Evolutionary conservation across 768 basidiomycete genomes (phyloP).

Genomic region (Russula emetica): DNA sequence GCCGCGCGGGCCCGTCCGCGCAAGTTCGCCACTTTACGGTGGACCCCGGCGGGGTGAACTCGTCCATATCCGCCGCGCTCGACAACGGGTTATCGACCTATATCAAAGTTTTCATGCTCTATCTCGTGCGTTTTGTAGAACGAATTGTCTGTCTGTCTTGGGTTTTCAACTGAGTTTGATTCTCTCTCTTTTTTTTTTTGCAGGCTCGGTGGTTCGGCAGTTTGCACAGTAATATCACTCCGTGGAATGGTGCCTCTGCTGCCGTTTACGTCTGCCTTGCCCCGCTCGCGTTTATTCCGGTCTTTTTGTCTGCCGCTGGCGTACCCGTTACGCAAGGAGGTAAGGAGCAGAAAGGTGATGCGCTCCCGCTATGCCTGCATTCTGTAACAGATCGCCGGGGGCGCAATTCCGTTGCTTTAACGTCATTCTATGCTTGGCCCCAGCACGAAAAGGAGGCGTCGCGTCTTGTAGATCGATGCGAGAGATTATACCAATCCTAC

Average conservation of each 20-base stretch:
- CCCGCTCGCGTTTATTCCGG: conserved; percentile 48
- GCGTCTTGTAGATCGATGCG: conserved; percentile 51
- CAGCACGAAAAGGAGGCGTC: conserved; percentile 45
- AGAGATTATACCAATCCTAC: conserved; percentile 46
- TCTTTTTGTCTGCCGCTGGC: conserved; percentile 25
- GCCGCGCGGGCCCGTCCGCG: conserved; percentile 33
- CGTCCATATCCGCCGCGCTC: conserved; percentile 52
- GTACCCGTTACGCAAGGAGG: conserved; percentile 18
- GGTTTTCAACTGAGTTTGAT: not conserved
- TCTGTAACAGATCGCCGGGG: conserved; percentile 59
- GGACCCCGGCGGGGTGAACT: conserved; percentile 67
- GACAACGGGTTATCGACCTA: conserved; percentile 44
- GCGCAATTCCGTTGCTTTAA: conserved; percentile 45
- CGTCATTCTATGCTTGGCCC: conserved; percentile 49
- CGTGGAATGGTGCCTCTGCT: conserved; percentile 63
- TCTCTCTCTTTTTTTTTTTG: not conserved
- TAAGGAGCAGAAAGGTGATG: conserved; percentile 24
- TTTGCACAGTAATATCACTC: conserved; percentile 54
- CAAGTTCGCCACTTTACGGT: conserved; percentile 54
- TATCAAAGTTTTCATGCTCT: conserved; percentile 54
- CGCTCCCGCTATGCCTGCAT: conserved; percentile 47
- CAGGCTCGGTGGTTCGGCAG: conserved; percentile 71
- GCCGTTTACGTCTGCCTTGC: conserved; percentile 64
- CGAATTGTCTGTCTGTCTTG: not conserved
- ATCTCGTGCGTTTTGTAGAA: conserved; percentile 49